Percentiles rank a stretch among this genome's conserved stretches.
These are phyloP conservation scores for Cordyceps cateniannulata DNA, from an alignment of 2,329 filamentous ascomycete genomes.

Conservation along the genomic window DNA sequence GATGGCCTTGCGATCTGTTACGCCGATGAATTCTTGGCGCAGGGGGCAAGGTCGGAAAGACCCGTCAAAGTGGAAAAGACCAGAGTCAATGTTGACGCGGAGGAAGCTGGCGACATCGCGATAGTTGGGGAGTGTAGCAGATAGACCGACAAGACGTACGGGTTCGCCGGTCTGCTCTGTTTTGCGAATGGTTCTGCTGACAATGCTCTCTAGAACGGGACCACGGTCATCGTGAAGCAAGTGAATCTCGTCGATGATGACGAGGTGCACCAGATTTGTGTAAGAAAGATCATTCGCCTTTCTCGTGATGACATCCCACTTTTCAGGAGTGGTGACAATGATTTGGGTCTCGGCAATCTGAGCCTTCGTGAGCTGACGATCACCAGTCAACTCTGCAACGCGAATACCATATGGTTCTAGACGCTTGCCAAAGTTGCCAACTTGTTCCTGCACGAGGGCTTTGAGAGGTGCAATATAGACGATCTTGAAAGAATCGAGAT, in stretches of 20 bases:
- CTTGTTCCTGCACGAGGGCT: slow-evolving; percentile 93
- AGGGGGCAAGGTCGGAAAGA: slow-evolving; percentile 90
- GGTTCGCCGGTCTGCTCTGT: slow-evolving; percentile 92
- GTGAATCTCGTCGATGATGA: slow-evolving; percentile 98
- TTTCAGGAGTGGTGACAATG: slow-evolving; percentile 97
- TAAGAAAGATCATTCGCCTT: slow-evolving; percentile 97
- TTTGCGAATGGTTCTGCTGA: slow-evolving; percentile 85
- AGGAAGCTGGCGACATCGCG: slow-evolving; percentile 93
- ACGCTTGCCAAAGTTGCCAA: slow-evolving; percentile 92
- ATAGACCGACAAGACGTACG: slow-evolving; percentile 85
- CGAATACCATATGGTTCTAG: slow-evolving; percentile 85
- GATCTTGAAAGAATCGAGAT: slow-evolving; percentile 96
- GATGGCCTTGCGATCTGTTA: slow-evolving; percentile 96
- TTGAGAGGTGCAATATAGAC: slow-evolving; percentile 96
- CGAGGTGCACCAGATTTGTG: slow-evolving; percentile 89
- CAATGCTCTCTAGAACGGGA: slow-evolving; percentile 93
- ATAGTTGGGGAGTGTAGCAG: slow-evolving; percentile 94
- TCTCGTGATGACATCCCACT: slow-evolving; percentile 98
- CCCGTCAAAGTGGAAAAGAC: slow-evolving; percentile 93
- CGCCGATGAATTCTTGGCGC: slow-evolving; percentile 93
- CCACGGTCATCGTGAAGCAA: slow-evolving; percentile 95
- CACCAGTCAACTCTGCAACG: slow-evolving; percentile 93
- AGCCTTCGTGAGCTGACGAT: slow-evolving; percentile 96
- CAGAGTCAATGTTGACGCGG: slow-evolving; percentile 77
- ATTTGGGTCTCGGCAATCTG: slow-evolving; percentile 97